phyloP scores from a whole-genome alignment of 257 asterid genomes.

The Henckelia pumila region DNA sequence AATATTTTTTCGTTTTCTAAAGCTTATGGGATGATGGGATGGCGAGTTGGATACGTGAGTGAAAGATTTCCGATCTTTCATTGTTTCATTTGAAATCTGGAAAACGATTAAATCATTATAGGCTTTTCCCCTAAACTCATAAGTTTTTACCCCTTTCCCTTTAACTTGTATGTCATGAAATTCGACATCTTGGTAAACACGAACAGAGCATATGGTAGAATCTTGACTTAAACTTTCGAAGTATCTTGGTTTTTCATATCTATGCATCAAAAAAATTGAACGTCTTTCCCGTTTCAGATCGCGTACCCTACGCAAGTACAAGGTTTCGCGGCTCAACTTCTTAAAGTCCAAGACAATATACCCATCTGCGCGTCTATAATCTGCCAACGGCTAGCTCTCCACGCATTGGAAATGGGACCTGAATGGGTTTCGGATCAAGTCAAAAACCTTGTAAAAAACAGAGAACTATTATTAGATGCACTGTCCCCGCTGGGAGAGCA shows the following conservation, averaged over 20 bases:
- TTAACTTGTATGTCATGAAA: background rate
- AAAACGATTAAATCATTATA: background rate
- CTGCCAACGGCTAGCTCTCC: slow-evolving; percentile 76
- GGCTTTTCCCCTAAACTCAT: background rate
- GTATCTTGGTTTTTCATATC: too few species aligned
- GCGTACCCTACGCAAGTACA: slow-evolving; percentile 87
- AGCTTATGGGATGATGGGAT: slow-evolving; percentile 99
- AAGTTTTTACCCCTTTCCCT: background rate
- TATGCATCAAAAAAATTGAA: background rate
- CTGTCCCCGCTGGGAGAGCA: slow-evolving; percentile 76
- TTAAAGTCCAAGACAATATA: slow-evolving; percentile 93
- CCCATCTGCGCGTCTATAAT: slow-evolving; percentile 91
- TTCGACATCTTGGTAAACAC: background rate
- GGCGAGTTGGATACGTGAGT: slow-evolving; percentile 99
- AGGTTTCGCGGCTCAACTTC: slow-evolving; percentile 72
- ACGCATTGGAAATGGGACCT: slow-evolving; percentile 82
- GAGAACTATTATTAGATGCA: slow-evolving; percentile 62
- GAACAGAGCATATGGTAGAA: background rate
- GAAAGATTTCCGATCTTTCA: background rate
- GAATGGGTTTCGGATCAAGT: slow-evolving; percentile 74
- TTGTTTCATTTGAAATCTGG: background rate
- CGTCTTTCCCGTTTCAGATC: slow-evolving; percentile 44
- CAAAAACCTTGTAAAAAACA: slow-evolving; percentile 61
- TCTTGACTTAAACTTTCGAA: background rate
- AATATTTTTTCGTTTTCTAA: slow-evolving; percentile 92